phyloP scores from a whole-genome alignment of 2,329 filamentous ascomycete genomes.

The Dactylonectria macrodidyma region DNA sequence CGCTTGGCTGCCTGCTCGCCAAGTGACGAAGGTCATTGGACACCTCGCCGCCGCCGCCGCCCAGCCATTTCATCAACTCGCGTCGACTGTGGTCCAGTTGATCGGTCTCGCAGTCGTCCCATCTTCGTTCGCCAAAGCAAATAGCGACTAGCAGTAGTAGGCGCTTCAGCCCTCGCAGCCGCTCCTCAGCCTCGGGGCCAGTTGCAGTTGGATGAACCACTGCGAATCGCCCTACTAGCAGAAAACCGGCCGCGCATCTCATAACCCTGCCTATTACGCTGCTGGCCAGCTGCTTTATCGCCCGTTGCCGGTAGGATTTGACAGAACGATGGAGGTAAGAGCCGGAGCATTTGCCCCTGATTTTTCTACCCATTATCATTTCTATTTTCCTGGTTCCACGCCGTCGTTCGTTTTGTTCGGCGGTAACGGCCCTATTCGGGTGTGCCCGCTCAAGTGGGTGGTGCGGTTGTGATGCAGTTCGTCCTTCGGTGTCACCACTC shows the following conservation, averaged over 20 bases:
- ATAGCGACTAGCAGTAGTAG: constrained; percentile 9
- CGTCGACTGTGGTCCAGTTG: constrained; percentile 9
- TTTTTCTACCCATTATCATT: constrained; percentile 5
- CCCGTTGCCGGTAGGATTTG: constrained; percentile 18
- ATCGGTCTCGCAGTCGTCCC: constrained; percentile 6
- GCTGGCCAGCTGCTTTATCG: constrained; percentile 16
- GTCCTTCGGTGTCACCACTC: constrained; percentile 17
- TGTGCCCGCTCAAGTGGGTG: constrained; percentile 18
- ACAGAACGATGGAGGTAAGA: constrained; percentile 32
- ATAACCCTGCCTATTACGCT: constrained; percentile 13
- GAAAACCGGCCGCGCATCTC: constrained; percentile 4
- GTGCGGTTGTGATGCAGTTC: constrained; percentile 10
- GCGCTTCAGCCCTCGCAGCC: constrained; percentile 10
- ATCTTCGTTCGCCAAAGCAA: constrained; percentile 18
- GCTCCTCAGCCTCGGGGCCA: constrained; percentile 20
- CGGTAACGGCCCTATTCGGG: background rate
- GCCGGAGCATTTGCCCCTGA: constrained; percentile 4
- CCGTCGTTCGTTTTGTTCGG: background rate
- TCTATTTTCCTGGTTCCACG: background rate
- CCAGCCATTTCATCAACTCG: constrained; percentile 7
- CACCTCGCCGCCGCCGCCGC: constrained; percentile 15
- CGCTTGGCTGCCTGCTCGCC: background rate
- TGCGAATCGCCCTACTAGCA: constrained; percentile 1
- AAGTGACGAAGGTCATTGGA: constrained; percentile 9
- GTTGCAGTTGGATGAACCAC: constrained; percentile 16